A percentile compares a stretch with the other conserved stretches of the same genome.
Evolutionary conservation across 306 rosid genomes (phyloP).

Genomic region (Psophocarpus tetragonolobus): DNA sequence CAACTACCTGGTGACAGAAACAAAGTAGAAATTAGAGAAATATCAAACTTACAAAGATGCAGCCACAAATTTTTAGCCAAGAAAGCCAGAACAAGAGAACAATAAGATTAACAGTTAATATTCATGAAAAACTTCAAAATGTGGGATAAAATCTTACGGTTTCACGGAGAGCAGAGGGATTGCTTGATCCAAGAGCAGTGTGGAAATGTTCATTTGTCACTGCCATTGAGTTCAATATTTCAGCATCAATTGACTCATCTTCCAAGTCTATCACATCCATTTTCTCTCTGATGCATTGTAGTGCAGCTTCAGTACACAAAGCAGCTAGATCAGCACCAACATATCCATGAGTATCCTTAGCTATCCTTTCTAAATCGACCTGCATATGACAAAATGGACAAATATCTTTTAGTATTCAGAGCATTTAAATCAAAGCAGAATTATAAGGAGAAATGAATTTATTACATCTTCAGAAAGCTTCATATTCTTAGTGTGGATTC

Average conservation of each 20-base stretch:
- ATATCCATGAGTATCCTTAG: conserved; percentile 91
- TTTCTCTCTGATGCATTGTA: conserved; percentile 94
- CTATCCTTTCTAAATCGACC: conserved; percentile 91
- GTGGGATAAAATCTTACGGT: conserved; percentile 60
- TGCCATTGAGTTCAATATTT: conserved; percentile 93
- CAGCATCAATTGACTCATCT: conserved; percentile 94
- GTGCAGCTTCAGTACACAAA: conserved; percentile 96
- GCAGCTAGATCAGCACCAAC: conserved; percentile 98
- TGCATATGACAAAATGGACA: conserved; percentile 31
- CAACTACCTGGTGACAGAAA: conserved; percentile 72
- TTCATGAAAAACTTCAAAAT: not conserved
- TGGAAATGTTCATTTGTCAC: conserved; percentile 91
- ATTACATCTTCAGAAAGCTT: conserved; percentile 92
- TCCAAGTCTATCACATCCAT: conserved; percentile 96
- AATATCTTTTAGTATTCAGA: conserved; percentile 3
- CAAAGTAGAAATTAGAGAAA: conserved; percentile 32
- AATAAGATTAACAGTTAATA: not conserved
- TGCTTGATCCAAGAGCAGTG: conserved; percentile 96
- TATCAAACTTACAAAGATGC: not conserved
- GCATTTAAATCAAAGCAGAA: not conserved
- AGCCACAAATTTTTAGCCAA: not conserved
- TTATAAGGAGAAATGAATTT: not conserved
- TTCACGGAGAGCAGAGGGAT: conserved; percentile 96
- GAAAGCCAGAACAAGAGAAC: conserved; percentile 30
- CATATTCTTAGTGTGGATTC: conserved; percentile 96